phyloP scores from a whole-genome alignment of 306 rosid genomes.

The Prunus campanulata region DNA sequence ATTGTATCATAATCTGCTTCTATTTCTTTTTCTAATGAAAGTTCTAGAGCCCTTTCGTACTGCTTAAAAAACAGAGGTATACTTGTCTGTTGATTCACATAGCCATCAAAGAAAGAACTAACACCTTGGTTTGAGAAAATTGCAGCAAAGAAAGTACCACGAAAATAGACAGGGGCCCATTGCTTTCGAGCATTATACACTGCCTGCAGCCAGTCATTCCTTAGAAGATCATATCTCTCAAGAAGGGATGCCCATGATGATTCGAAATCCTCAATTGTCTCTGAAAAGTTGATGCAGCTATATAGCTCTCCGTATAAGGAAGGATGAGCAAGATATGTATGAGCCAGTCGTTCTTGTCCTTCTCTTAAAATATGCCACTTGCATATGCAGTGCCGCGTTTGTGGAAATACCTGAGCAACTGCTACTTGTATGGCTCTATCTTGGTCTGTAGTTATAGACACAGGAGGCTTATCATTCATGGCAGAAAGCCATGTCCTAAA shows the following conservation, averaged over 20 bases:
- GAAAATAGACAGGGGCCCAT: constrained; percentile 89
- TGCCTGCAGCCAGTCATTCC: constrained; percentile 78
- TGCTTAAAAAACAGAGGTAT: constrained; percentile 65
- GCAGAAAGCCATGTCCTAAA: constrained; percentile 76
- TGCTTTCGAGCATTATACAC: constrained; percentile 75
- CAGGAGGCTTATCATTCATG: constrained; percentile 64
- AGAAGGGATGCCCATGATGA: constrained; percentile 58
- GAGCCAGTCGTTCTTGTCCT: constrained; percentile 81
- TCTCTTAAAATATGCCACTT: constrained; percentile 90
- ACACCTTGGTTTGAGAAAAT: constrained; percentile 53
- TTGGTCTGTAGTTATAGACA: constrained; percentile 77
- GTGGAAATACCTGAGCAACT: constrained; percentile 55
- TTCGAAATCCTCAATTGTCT: constrained; percentile 64
- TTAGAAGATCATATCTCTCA: constrained; percentile 49
- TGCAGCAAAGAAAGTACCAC: constrained; percentile 66
- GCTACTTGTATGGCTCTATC: constrained; percentile 75
- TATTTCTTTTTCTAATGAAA: constrained; percentile 63
- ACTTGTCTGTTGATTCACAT: constrained; percentile 71
- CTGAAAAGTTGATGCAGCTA: constrained; percentile 65
- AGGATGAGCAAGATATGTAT: constrained; percentile 65
- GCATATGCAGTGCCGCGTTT: constrained; percentile 70
- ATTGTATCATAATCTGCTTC: constrained; percentile 70
- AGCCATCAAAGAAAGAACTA: constrained; percentile 66
- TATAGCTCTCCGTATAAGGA: constrained; percentile 67
- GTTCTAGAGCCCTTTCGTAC: constrained; percentile 65